Base-by-base conservation (phyloP, 441 rosid species). In the Jatropha multifida region DNA sequence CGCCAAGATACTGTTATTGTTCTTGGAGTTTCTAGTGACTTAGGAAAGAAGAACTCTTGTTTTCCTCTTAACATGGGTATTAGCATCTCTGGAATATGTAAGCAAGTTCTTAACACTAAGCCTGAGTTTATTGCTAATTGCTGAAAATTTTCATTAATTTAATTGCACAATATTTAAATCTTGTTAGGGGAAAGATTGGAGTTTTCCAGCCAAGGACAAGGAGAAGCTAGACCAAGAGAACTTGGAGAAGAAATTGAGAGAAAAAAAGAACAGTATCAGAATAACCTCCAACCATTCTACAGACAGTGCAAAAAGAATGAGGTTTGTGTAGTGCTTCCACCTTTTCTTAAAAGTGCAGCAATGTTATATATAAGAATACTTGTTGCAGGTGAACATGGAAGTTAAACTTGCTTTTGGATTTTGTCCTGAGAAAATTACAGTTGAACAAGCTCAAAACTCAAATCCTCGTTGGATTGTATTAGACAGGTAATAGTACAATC, bases 351-450 rank as follows among this genome's bases (percentile, higher is more conserved):
- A 27, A 61, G 3, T 26, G 17, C 17, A 61, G n/a, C 2, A 15
- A 9, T n/a, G 32, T 65, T 15, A 26, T 65, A 42, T 42, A 65
- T 41, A 42, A 65, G 14, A 17, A 1, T 1, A 3, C 18, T 65
- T 65, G 59, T 7, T 76, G 74, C 82, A 88, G 88, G 86, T 88
- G 78, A 88, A 86, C 74, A 71, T 88, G 81, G 91, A 88, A 80
- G 75, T 86, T 46, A 88, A 83, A 74, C 85, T 88, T 44, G 87
- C 91, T 38, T 86, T 83, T 15, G 89, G 89, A 18, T 77, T 77
- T 68, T 77, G 85, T 64, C 81, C 86, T 3, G 17, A 46, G 4
- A 79, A 82, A 71, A 55, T 85, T 61, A 82, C 87, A 60, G 75
- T 85, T 20, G 74, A 83, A 55, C 88, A 85, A 82, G 88, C 85